These are phyloP conservation scores for Cystofilobasidium bisporidii DNA, from an alignment of 768 basidiomycete species.

Conservation along the genomic window DNA sequence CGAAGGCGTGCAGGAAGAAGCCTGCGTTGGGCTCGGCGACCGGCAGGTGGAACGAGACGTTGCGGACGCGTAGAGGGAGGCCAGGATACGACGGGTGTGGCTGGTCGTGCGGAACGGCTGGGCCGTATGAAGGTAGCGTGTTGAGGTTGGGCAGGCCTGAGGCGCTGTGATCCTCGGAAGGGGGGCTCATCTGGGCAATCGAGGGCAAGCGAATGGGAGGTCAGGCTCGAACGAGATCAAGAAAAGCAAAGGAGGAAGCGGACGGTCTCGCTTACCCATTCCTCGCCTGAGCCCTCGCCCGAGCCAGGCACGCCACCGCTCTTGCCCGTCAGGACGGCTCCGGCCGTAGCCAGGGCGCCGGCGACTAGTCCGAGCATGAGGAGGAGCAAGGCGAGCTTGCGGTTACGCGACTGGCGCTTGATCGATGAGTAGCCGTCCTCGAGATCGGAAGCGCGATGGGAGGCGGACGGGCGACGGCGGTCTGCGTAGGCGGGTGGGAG, in stretches of 20 bases:
- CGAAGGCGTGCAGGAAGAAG: conserved; percentile 1
- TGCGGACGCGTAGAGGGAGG: neutral
- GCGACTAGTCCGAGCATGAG: neutral
- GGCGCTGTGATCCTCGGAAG: neutral
- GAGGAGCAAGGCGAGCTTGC: neutral
- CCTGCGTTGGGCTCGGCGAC: neutral
- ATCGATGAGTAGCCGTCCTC: neutral
- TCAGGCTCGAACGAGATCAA: too few species aligned
- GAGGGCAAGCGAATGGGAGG: too few species aligned
- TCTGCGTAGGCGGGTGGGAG: neutral
- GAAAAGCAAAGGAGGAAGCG: neutral
- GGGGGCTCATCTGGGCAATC: neutral
- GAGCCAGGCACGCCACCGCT: neutral
- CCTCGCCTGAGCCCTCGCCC: neutral
- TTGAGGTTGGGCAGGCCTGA: neutral
- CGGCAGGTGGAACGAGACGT: neutral
- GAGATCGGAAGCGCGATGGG: neutral
- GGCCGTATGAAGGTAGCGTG: neutral
- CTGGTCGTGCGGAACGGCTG: neutral
- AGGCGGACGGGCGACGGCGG: neutral
- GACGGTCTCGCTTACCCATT: neutral
- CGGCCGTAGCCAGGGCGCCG: neutral
- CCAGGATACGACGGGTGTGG: neutral
- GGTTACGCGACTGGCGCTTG: neutral
- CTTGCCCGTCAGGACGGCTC: neutral